phyloP scores from a whole-genome alignment of 2,329 filamentous ascomycete genomes.

The Epichloe bromicola region DNA sequence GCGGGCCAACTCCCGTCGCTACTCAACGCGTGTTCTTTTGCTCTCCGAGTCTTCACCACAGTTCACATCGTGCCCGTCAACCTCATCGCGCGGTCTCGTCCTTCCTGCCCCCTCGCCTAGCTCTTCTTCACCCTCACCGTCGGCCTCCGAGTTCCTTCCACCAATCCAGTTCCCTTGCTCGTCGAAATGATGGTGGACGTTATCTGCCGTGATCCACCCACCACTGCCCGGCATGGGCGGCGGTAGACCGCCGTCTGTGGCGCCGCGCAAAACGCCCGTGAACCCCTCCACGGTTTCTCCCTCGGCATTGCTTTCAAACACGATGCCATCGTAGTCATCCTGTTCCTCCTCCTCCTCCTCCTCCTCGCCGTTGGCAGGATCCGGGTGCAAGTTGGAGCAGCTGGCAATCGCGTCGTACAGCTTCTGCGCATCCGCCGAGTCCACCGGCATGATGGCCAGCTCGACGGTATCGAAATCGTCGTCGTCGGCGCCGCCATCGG shows the following conservation, averaged over 20 bases:
- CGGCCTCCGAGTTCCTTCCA: slow-evolving; percentile 21
- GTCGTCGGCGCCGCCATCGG: slow-evolving; percentile 42
- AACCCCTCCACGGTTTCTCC: slow-evolving; percentile 43
- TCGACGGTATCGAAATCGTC: slow-evolving; percentile 56
- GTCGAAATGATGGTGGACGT: slow-evolving; percentile 74
- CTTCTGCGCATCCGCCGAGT: slow-evolving; percentile 17
- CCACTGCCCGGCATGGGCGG: slow-evolving; percentile 59
- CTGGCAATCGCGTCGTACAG: slow-evolving; percentile 59
- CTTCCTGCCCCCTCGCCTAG: slow-evolving; percentile 53
- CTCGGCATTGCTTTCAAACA: slow-evolving; percentile 40
- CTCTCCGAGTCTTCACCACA: slow-evolving; percentile 30
- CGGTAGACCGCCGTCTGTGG: slow-evolving; percentile 39
- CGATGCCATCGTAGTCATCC: slow-evolving; percentile 38
- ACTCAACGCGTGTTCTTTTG: slow-evolving; percentile 36
- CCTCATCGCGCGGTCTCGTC: slow-evolving; percentile 36
- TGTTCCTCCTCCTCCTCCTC: slow-evolving; percentile 47
- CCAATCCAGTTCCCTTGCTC: slow-evolving; percentile 67
- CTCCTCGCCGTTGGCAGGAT: slow-evolving; percentile 45
- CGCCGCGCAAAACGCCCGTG: slow-evolving; percentile 39
- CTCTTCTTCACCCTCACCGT: slow-evolving; percentile 27
- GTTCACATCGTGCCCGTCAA: slow-evolving; percentile 33
- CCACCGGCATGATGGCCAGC: slow-evolving; percentile 48
- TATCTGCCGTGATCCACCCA: slow-evolving; percentile 86
- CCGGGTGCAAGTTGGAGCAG: slow-evolving; percentile 66
- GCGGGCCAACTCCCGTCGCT: not conserved